These are phyloP conservation scores for Tulasnella sp. DNA, from an alignment of 768 basidiomycete genomes.

Conservation along the genomic window DNA sequence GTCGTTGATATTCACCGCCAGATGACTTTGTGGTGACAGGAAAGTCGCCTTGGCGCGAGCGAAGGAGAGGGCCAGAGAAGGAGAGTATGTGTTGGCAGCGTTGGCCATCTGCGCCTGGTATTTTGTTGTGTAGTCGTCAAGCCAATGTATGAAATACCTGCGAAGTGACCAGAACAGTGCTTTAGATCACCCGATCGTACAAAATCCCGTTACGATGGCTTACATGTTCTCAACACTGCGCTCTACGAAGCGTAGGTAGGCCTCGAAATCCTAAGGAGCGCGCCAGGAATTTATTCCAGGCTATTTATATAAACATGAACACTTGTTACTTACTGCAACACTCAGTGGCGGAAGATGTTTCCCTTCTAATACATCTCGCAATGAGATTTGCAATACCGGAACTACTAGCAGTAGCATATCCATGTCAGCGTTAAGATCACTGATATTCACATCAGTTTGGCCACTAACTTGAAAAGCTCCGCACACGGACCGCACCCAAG, in stretches of 20 bases:
- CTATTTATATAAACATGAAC: neutral
- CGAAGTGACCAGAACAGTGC: neutral
- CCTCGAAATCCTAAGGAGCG: constrained; percentile 9
- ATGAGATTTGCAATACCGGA: constrained; percentile 3
- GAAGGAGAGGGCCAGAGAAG: neutral
- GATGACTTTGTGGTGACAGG: neutral
- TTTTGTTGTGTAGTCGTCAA: constrained; percentile 2
- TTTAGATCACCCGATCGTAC: neutral
- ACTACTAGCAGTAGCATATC: neutral
- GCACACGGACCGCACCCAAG: constrained; percentile 3
- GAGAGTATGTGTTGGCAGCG: neutral
- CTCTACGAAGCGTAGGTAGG: constrained; percentile 4
- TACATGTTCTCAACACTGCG: constrained; percentile 11
- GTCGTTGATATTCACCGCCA: neutral
- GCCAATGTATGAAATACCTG: constrained; percentile 8
- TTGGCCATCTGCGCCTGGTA: neutral
- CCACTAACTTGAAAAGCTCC: neutral
- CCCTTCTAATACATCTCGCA: constrained; percentile 8
- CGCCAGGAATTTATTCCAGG: neutral
- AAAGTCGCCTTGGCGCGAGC: constrained; percentile 7
- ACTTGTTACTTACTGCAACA: neutral
- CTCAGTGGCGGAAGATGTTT: constrained; percentile 13
- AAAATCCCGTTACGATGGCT: neutral
- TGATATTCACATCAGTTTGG: neutral
- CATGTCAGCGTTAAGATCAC: neutral